A percentile compares a stretch with the other conserved stretches of the same genome.
These are phyloP conservation scores for Talaromyces funiculosus DNA, from an alignment of 2,329 filamentous ascomycete genomes.

Conservation along the genomic window DNA sequence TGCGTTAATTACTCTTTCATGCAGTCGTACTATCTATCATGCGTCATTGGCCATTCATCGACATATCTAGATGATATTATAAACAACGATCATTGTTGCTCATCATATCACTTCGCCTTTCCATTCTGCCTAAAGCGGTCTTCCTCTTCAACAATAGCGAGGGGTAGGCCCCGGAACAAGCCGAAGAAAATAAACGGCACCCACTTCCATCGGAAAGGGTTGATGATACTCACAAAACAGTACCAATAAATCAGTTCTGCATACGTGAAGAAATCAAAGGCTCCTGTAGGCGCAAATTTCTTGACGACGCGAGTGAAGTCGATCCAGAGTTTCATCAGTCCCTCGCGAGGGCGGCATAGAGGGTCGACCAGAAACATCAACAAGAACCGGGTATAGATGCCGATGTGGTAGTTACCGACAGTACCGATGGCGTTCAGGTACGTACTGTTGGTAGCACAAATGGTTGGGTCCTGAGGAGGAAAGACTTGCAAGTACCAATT, in stretches of 20 bases:
- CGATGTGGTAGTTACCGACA: slow-evolving; percentile 83
- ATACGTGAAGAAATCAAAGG: slow-evolving; percentile 88
- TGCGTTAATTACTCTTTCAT: neutral
- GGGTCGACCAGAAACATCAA: slow-evolving; percentile 83
- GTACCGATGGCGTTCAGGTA: slow-evolving; percentile 76
- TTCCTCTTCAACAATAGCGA: slow-evolving; percentile 62
- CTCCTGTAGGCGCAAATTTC: slow-evolving; percentile 60
- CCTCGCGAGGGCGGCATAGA: slow-evolving; percentile 62
- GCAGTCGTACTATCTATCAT: neutral
- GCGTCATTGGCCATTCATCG: neutral
- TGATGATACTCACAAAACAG: slow-evolving; percentile 67
- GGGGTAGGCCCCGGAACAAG: slow-evolving; percentile 61
- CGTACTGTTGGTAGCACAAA: slow-evolving; percentile 79
- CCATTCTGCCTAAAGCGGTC: slow-evolving; percentile 44
- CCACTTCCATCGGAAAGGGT: slow-evolving; percentile 91
- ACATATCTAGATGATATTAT: neutral
- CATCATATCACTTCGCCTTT: slow-evolving; percentile 10
- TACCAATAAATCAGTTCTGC: slow-evolving; percentile 83
- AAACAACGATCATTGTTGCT: no score
- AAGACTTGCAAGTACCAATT: slow-evolving; percentile 90
- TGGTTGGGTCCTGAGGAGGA: slow-evolving; percentile 64
- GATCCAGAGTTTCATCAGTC: slow-evolving; percentile 81
- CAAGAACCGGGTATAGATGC: slow-evolving; percentile 79
- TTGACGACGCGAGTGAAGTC: slow-evolving; percentile 74
- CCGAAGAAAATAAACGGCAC: slow-evolving; percentile 76